phyloP scores from a whole-genome alignment of 192 early-diverging fungal species.

The Thoreauomyces humboldtii region DNA sequence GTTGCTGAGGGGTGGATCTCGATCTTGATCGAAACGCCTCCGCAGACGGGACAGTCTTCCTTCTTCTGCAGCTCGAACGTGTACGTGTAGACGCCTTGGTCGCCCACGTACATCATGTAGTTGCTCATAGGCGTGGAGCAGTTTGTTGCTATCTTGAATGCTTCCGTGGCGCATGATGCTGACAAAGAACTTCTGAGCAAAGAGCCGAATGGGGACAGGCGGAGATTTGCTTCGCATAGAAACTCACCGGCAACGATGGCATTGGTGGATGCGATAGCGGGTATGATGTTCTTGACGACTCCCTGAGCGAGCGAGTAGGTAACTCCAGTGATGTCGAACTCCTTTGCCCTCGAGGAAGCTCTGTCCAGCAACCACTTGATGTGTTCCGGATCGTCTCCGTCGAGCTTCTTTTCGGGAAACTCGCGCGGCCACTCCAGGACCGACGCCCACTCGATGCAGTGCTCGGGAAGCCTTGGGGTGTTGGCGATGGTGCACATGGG shows the following conservation, averaged over 20 bases:
- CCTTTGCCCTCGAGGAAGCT: constrained; percentile 82
- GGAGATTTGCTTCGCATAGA: constrained; percentile 42
- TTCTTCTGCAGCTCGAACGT: constrained; percentile 82
- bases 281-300: constrained; percentile 99
- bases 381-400: constrained; percentile 66
- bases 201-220: not conserved
- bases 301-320: constrained; percentile 90
- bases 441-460: constrained; percentile 97
- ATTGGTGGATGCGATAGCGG: constrained; percentile 97
- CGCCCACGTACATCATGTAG: constrained; percentile 96
- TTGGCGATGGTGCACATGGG: constrained; percentile 99
- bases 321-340: constrained; percentile 85
- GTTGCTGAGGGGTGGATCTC: constrained; percentile 52
- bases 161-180: constrained; percentile 93
- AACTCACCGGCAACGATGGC: constrained; percentile 89
- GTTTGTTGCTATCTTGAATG: constrained; percentile 83
- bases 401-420: constrained; percentile 78
- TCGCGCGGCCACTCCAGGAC: constrained; percentile 87
- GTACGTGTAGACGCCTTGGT: constrained; percentile 86
- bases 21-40: constrained; percentile 52
- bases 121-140: constrained; percentile 81
- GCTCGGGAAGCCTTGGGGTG: constrained; percentile 94
- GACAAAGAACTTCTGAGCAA: not conserved
- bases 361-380: constrained; percentile 56
- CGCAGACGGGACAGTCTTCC: constrained; percentile 90